Percentiles rank a stretch among this genome's conserved stretches.
phyloP scores from a whole-genome alignment of 164 flowering plant genomes.

The Dillenia turbinata region DNA sequence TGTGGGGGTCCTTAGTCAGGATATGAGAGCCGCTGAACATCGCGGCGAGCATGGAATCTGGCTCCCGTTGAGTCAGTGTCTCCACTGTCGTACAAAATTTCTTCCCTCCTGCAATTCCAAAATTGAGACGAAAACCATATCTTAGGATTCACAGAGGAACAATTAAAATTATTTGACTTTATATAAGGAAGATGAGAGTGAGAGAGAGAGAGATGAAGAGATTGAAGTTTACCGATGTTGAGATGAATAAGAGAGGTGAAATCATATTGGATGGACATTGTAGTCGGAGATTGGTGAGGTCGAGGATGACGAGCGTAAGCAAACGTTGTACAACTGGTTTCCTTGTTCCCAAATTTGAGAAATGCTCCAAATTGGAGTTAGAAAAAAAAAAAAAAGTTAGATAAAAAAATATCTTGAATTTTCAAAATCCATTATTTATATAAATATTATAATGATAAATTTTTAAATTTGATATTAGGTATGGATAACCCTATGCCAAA shows the following conservation, averaged over 20 bases:
- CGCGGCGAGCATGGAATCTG: conserved; percentile 95
- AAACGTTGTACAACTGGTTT: no score
- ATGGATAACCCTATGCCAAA: no score
- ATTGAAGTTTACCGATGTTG: conserved; percentile 44
- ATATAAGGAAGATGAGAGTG: background rate
- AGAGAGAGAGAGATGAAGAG: background rate
- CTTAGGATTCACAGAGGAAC: background rate
- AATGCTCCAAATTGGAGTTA: no score
- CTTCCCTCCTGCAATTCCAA: conserved; percentile 59
- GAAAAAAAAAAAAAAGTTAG: no score
- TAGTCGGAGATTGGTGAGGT: background rate
- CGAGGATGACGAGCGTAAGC: no score
- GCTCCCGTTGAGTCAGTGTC: conserved; percentile 84
- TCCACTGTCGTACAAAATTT: conserved; percentile 78
- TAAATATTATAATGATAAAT: no score
- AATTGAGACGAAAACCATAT: background rate
- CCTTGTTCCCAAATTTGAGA: no score
- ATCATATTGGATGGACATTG: conserved; percentile 21
- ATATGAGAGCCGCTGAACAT: conserved; percentile 97
- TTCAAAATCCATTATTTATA: no score
- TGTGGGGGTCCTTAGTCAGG: conserved; percentile 42
- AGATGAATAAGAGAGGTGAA: conserved; percentile 50
- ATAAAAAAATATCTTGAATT: no score
- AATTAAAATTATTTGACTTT: background rate
- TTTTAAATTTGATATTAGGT: no score